Evolutionary conservation across 306 rosid species (phyloP).

Genomic region (Canavalia gladiata): DNA sequence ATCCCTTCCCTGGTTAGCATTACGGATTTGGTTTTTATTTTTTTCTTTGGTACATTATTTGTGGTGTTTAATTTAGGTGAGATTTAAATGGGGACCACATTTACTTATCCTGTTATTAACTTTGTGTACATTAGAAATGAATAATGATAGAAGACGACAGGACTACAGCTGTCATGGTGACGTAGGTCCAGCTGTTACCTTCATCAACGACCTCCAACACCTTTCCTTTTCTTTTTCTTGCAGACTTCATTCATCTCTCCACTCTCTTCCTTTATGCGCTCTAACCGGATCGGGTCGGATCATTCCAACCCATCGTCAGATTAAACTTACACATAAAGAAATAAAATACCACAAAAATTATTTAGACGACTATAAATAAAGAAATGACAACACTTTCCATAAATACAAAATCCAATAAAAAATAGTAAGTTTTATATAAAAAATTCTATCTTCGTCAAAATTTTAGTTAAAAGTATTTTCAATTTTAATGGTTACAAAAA

Average conservation of each 20-base stretch:
- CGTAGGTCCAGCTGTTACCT: slow-evolving; percentile 53
- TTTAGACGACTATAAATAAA: no score
- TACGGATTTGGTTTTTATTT: slow-evolving; percentile 7
- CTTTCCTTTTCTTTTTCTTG: slow-evolving; percentile 30
- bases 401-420: no score
- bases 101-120: slow-evolving; percentile 19
- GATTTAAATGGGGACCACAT: slow-evolving; percentile 46
- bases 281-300: background rate
- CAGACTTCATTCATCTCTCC: background rate
- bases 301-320: background rate
- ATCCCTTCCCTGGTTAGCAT: background rate
- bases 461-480: no score
- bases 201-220: slow-evolving; percentile 45
- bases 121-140: slow-evolving; percentile 30
- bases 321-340: no score
- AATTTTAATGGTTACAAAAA: no score
- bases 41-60: slow-evolving; percentile 24
- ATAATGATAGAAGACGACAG: slow-evolving; percentile 58
- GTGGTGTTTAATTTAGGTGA: slow-evolving; percentile 6
- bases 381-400: no score
- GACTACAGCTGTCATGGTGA: slow-evolving; percentile 67
- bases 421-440: no score
- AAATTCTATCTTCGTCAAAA: no score
- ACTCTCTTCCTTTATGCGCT: slow-evolving; percentile 9
- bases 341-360: no score